A percentile compares a stretch with the other conserved stretches of the same genome.
Evolutionary conservation across 2,329 filamentous ascomycete species (phyloP).

Genomic region (Coniochaeta prunicola): DNA sequence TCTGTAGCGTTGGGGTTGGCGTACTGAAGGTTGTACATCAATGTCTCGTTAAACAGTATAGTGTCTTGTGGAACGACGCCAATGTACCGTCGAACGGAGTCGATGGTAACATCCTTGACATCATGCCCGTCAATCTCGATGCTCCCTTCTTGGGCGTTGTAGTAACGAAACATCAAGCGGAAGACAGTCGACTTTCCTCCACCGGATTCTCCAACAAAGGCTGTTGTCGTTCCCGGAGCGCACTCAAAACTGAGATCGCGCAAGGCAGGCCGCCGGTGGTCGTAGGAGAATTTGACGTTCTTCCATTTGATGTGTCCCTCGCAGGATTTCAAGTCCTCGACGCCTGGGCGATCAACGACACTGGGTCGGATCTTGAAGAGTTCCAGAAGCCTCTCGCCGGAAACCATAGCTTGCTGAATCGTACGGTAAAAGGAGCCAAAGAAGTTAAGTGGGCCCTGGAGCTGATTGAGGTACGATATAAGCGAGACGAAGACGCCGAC

Average conservation of each 20-base stretch:
- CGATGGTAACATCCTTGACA: conserved; percentile 81
- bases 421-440: conserved; percentile 94
- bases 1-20: conserved; percentile 40
- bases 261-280: conserved; percentile 76
- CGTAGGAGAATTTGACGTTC: conserved; percentile 86
- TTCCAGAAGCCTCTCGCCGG: conserved; percentile 88
- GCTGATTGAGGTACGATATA: conserved; percentile 70
- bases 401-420: conserved; percentile 95
- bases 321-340: conserved; percentile 57
- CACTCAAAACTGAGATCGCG: conserved; percentile 81
- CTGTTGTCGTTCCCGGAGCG: conserved; percentile 83
- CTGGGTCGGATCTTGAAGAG: conserved; percentile 94
- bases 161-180: conserved; percentile 92
- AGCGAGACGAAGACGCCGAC: conserved; percentile 68
- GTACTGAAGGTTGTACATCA: conserved; percentile 49
- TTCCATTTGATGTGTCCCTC: conserved; percentile 80
- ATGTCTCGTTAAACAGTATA: conserved; percentile 51
- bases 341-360: conserved; percentile 69
- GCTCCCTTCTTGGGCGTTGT: conserved; percentile 72
- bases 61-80: conserved; percentile 97
- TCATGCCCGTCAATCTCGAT: conserved; percentile 82
- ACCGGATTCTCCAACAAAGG: conserved; percentile 92
- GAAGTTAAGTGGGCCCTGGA: conserved; percentile 77
- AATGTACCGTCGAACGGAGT: conserved; percentile 85
- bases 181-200: conserved; percentile 97